These are phyloP conservation scores for Phlebiopsis gigantea DNA, from an alignment of 768 basidiomycete genomes.

Conservation along the genomic window DNA sequence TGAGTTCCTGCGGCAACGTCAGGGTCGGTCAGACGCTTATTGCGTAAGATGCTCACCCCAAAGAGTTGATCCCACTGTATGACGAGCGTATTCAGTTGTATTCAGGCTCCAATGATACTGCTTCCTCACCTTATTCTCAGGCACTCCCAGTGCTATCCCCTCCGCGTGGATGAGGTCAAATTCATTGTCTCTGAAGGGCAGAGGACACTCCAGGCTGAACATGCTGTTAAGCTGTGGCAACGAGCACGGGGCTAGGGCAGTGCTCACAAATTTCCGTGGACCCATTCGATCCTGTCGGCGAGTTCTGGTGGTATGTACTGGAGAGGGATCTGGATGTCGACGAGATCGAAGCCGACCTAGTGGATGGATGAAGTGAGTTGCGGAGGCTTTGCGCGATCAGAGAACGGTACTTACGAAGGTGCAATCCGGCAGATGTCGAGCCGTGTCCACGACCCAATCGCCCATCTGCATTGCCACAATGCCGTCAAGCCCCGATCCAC, in stretches of 20 bases:
- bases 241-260: background rate
- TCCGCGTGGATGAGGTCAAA: constrained; percentile 69
- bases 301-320: constrained; percentile 43
- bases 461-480: constrained; percentile 38
- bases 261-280: constrained; percentile 67
- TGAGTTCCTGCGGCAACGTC: constrained; percentile 49
- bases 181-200: constrained; percentile 74
- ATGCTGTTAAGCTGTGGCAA: background rate
- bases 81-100: background rate
- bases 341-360: constrained; percentile 72
- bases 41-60: constrained; percentile 41
- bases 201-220: constrained; percentile 57
- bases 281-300: constrained; percentile 56
- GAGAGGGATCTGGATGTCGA: constrained; percentile 60
- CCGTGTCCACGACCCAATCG: constrained; percentile 64
- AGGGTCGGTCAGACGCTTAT: background rate
- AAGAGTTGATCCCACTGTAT: constrained; percentile 59
- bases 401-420: constrained; percentile 43
- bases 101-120: background rate
- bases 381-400: background rate
- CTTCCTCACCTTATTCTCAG: constrained; percentile 56
- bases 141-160: constrained; percentile 38
- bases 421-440: constrained; percentile 58
- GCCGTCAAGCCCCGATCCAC: background rate
- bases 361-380: background rate